A percentile compares a stretch with the other conserved stretches of the same genome.
phyloP scores from a whole-genome alignment of 1,284 basidiomycete species.

The Puccinia polysora region DNA sequence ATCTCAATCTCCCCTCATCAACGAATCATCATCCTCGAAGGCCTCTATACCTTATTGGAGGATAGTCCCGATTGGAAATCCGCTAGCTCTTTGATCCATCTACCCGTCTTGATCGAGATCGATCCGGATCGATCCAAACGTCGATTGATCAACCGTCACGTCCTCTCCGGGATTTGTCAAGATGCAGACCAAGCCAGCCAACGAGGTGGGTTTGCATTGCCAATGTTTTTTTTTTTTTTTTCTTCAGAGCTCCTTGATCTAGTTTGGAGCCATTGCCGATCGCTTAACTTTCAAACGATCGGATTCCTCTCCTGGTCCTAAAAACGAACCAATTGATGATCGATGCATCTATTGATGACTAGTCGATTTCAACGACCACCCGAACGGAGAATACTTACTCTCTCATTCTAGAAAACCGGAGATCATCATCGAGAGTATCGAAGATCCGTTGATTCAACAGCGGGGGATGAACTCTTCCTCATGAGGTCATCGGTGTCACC shows the following conservation, averaged over 20 bases:
- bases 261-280: too few relatives aligned
- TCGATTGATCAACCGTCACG: slow-evolving; percentile 16
- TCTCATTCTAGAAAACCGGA: slow-evolving; percentile 1
- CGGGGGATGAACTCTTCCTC: too few relatives aligned
- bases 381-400: slow-evolving; percentile 29
- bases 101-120: not conserved
- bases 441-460: slow-evolving; percentile 12
- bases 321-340: not conserved
- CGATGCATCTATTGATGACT: too few relatives aligned
- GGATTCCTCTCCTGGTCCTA: not conserved
- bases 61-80: not conserved
- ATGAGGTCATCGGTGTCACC: too few relatives aligned
- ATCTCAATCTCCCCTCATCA: not conserved
- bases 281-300: not conserved
- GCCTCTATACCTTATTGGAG: slow-evolving; percentile 19
- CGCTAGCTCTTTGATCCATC: not conserved
- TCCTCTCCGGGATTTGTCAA: slow-evolving; percentile 9
- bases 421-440: slow-evolving; percentile 14
- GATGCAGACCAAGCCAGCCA: not conserved
- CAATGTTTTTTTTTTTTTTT: not conserved
- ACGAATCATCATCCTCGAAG: slow-evolving; percentile 29
- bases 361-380: slow-evolving; percentile 32
- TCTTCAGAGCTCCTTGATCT: not conserved
- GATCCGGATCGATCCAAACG: not conserved
- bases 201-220: slow-evolving; percentile 17